A percentile compares a stretch with the other conserved stretches of the same genome.
phyloP scores from a whole-genome alignment of 768 basidiomycete species.

The Tricholoma bakamatsutake region DNA sequence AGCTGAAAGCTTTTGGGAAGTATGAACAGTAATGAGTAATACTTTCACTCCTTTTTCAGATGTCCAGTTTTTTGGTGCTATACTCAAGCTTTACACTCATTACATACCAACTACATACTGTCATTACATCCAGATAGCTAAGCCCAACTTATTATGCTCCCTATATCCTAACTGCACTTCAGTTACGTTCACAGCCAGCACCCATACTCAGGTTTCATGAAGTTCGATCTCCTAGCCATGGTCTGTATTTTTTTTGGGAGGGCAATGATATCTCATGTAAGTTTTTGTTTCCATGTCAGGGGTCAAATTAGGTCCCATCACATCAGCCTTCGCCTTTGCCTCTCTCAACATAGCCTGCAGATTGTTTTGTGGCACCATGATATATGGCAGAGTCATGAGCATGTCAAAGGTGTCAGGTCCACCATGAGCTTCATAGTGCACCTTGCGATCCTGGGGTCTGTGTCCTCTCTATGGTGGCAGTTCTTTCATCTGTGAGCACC shows the following conservation, averaged over 20 bases:
- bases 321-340: constrained; percentile 5
- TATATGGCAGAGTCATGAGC: constrained; percentile 4
- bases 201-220: neutral
- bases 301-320: neutral
- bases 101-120: neutral
- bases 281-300: neutral
- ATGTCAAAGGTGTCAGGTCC: constrained; percentile 9
- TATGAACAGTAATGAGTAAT: neutral
- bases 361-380: constrained; percentile 9
- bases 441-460: neutral
- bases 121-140: too few species aligned
- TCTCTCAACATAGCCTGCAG: constrained; percentile 9
- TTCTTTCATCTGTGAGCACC: neutral
- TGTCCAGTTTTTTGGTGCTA: too few species aligned
- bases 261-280: neutral
- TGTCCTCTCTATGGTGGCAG: neutral
- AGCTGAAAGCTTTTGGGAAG: neutral
- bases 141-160: too few species aligned
- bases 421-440: neutral
- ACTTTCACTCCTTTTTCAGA: too few species aligned
- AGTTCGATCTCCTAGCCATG: neutral
- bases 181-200: neutral
- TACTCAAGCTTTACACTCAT: neutral
- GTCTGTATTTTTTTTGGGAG: neutral
- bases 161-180: too few species aligned